Evolutionary conservation across 495 filamentous ascomycete species (phyloP).

Genomic region (Hypoxylon crocopeplum): DNA sequence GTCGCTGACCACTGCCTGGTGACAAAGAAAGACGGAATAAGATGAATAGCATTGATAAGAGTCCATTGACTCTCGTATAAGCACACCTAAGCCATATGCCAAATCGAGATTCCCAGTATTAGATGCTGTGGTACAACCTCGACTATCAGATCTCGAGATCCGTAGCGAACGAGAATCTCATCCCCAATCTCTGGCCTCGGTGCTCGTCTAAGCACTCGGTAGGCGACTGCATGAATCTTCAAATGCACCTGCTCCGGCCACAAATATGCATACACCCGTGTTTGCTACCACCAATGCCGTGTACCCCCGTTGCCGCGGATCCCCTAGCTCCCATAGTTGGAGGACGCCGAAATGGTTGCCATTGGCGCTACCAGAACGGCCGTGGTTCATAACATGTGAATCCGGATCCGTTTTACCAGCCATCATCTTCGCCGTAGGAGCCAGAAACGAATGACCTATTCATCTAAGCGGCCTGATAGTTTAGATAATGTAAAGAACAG

Average conservation of each 20-base stretch:
- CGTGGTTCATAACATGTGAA: too few relatives aligned
- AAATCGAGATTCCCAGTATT: neutral
- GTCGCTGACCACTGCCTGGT: too few relatives aligned
- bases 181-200: neutral
- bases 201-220: neutral
- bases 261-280: constrained; percentile 12
- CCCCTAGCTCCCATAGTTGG: neutral
- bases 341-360: neutral
- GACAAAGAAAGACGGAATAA: too few relatives aligned
- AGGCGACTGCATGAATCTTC: neutral
- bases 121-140: neutral
- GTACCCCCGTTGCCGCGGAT: neutral
- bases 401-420: too few relatives aligned
- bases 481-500: too few relatives aligned
- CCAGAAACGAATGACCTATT: too few relatives aligned
- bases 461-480: too few relatives aligned
- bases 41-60: neutral
- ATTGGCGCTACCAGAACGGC: too few relatives aligned
- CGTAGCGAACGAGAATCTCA: neutral
- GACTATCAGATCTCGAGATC: constrained; percentile 2
- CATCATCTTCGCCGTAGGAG: too few relatives aligned
- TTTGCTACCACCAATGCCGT: constrained; percentile 9
- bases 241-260: constrained; percentile 1
- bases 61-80: neutral
- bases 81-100: neutral